A percentile compares a stretch with the other conserved stretches of the same genome.
Conservation (phyloP, 352 stramenopile species). For the Globisporangium takayamanum region DNA sequence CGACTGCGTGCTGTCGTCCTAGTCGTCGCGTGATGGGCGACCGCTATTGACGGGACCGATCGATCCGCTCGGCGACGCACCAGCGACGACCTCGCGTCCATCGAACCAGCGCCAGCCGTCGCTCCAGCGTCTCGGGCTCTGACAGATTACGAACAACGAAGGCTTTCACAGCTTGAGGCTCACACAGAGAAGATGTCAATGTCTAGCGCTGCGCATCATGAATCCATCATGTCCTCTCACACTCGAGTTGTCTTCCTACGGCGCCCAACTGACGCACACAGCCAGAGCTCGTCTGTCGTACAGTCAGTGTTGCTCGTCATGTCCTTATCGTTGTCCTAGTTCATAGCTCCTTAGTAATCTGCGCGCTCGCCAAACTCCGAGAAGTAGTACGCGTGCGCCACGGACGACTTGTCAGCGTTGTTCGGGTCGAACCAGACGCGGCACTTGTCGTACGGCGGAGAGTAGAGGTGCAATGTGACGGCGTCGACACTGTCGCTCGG, state of each 20-base stretch:
- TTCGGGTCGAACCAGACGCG: constrained; percentile 67
- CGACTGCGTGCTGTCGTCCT: not conserved
- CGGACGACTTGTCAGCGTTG: constrained; percentile 45
- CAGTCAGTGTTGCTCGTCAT: too few relatives aligned
- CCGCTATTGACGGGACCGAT: constrained; percentile 27
- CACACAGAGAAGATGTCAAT: too few relatives aligned
- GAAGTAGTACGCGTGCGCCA: constrained; percentile 69
- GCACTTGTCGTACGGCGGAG: constrained; percentile 73
- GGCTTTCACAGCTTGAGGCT: too few relatives aligned
- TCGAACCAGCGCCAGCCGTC: constrained; percentile 60
- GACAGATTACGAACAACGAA: constrained; percentile 5
- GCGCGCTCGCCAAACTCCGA: constrained; percentile 62
- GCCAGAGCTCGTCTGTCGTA: not conserved
- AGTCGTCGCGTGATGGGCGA: constrained; percentile 42
- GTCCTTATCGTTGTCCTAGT: too few relatives aligned
- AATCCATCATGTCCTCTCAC: too few relatives aligned
- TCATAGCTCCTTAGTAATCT: constrained; percentile 20
- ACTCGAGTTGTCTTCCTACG: too few relatives aligned
- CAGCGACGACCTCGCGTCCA: constrained; percentile 14
- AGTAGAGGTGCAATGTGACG: constrained; percentile 82
- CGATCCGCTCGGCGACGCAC: constrained; percentile 50
- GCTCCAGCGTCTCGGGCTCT: constrained; percentile 51
- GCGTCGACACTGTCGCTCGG: constrained; percentile 31
- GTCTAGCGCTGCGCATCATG: too few relatives aligned
- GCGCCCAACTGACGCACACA: not conserved